Percentiles rank a stretch among this genome's conserved stretches.
Evolutionary conservation across 2,329 filamentous ascomycete species (phyloP).

Genomic region (Pseudogymnoascus sp.): DNA sequence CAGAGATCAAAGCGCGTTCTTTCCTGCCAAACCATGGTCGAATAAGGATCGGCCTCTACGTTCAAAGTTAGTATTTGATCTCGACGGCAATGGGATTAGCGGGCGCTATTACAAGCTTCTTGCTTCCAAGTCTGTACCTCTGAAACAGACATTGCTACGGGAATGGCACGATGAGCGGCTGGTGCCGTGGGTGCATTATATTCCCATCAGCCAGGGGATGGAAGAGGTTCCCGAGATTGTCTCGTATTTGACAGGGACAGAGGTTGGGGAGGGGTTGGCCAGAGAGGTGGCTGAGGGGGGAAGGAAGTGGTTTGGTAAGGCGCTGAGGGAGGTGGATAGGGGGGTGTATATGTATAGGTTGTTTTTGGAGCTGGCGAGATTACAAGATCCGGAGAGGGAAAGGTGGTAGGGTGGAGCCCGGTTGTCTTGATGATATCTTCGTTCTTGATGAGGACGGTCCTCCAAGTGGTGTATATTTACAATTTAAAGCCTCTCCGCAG

Average conservation of each 20-base stretch:
- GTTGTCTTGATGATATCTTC: neutral
- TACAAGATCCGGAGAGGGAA: conserved; percentile 33
- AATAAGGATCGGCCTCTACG: neutral
- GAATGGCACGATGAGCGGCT: conserved; percentile 72
- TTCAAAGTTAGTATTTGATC: neutral
- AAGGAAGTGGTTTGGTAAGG: conserved; percentile 60
- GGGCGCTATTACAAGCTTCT: conserved; percentile 61
- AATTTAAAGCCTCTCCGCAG: neutral
- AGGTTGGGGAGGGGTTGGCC: conserved; percentile 45
- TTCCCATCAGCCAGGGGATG: conserved; percentile 67
- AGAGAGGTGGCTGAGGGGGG: conserved; percentile 58
- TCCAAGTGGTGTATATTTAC: neutral
- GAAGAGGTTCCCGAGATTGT: conserved; percentile 62
- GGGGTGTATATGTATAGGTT: conserved; percentile 60
- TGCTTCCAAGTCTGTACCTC: conserved; percentile 55
- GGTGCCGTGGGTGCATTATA: conserved; percentile 67
- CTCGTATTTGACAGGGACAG: conserved; percentile 61
- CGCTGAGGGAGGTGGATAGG: conserved; percentile 66
- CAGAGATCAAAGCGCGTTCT: neutral
- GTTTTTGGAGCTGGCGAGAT: conserved; percentile 54
- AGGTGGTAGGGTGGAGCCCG: neutral
- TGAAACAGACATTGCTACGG: conserved; percentile 66
- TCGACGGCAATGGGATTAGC: conserved; percentile 62
- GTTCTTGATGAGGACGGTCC: neutral
- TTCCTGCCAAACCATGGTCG: neutral